Evolutionary conservation across 768 basidiomycete genomes (phyloP).

Genomic region (Coprinopsis sp.): DNA sequence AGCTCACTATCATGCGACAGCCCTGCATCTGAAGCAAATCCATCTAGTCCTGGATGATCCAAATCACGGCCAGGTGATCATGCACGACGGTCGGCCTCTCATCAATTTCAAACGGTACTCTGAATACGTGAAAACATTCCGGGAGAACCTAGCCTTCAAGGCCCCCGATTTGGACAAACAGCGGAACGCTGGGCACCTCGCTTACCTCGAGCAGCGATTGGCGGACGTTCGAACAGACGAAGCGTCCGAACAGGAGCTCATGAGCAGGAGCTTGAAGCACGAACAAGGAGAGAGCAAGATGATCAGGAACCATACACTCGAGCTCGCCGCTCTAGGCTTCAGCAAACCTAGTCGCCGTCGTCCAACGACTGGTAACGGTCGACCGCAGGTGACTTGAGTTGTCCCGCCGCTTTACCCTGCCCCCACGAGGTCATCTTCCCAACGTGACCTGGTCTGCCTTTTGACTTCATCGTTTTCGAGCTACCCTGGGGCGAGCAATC

Average conservation of each 20-base stretch:
- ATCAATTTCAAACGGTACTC: slow-evolving; percentile 41
- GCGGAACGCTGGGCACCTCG: slow-evolving; percentile 30
- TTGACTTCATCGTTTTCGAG: no score
- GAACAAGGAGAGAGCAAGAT: slow-evolving; percentile 25
- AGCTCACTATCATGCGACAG: slow-evolving; percentile 15
- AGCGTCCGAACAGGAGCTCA: slow-evolving; percentile 28
- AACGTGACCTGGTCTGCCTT: background rate
- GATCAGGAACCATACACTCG: slow-evolving; percentile 15
- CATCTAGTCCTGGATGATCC: slow-evolving; percentile 26
- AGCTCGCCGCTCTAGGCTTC: slow-evolving; percentile 22
- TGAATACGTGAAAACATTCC: slow-evolving; percentile 33
- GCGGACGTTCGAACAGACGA: slow-evolving; percentile 22
- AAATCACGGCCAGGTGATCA: slow-evolving; percentile 24
- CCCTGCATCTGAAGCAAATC: slow-evolving; percentile 36
- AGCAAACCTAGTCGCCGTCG: slow-evolving; percentile 7
- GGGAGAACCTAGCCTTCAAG: slow-evolving; percentile 26
- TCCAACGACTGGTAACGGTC: background rate
- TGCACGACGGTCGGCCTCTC: slow-evolving; percentile 28
- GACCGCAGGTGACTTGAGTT: no score
- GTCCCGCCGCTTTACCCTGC: no score
- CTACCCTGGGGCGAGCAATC: no score
- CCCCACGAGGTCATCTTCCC: no score
- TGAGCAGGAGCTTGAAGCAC: slow-evolving; percentile 27
- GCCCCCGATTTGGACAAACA: slow-evolving; percentile 30
- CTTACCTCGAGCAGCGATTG: slow-evolving; percentile 39